Conservation (phyloP, 495 filamentous ascomycete genomes). For the Neurospora sp. region DNA sequence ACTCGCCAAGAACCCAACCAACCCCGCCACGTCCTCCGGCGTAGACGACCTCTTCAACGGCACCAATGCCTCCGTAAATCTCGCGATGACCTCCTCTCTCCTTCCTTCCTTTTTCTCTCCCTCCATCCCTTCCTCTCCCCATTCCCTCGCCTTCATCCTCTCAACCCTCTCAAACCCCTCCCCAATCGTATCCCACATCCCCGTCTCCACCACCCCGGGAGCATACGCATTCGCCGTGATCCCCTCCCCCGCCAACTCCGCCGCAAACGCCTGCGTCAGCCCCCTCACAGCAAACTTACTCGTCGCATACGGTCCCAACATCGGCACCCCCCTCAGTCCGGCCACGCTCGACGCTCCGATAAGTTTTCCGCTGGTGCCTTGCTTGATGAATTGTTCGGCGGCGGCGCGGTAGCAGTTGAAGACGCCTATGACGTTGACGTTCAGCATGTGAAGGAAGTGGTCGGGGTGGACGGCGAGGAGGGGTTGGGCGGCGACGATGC, state of each 20-base stretch:
- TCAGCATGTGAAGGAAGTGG: slow-evolving; percentile 40
- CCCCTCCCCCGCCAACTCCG: slow-evolving; percentile 44
- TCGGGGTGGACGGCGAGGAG: slow-evolving; percentile 42
- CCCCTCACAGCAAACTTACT: slow-evolving; percentile 53
- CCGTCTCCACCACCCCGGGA: slow-evolving; percentile 50
- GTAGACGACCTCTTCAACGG: slow-evolving; percentile 40
- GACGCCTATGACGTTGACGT: slow-evolving; percentile 47
- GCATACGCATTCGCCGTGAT: slow-evolving; percentile 57
- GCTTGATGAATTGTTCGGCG: slow-evolving; percentile 43
- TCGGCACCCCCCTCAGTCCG: slow-evolving; percentile 41
- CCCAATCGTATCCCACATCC: slow-evolving; percentile 52
- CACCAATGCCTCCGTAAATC: slow-evolving; percentile 35
- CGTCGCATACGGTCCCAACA: slow-evolving; percentile 46
- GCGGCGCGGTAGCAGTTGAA: slow-evolving; percentile 47
- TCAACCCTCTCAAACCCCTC: slow-evolving; percentile 30
- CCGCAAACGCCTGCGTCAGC: slow-evolving; percentile 46
- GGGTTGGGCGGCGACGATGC: slow-evolving; percentile 44
- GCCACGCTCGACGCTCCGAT: slow-evolving; percentile 46
- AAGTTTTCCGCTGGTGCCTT: slow-evolving; percentile 41
- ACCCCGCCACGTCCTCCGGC: slow-evolving; percentile 48
- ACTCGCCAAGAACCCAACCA: slow-evolving; percentile 47
- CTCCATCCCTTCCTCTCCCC: neutral
- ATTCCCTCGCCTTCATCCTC: neutral
- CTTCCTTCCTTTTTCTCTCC: slow-evolving; percentile 13
- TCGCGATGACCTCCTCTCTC: slow-evolving; percentile 36